Evolutionary conservation across 2,329 filamentous ascomycete species (phyloP).

Genomic region (Cladosporium sp.): DNA sequence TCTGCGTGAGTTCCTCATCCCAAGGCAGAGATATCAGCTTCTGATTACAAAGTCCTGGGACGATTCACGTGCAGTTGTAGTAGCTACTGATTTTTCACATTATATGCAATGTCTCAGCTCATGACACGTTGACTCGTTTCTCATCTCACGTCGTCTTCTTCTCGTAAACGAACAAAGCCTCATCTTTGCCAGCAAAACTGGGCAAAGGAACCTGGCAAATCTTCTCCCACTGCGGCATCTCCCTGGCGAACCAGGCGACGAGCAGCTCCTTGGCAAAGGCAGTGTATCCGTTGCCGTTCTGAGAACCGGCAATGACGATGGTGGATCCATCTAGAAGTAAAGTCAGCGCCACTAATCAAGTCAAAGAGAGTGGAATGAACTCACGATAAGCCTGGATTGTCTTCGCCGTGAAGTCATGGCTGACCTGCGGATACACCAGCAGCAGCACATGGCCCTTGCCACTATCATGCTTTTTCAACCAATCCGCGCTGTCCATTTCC

Average conservation of each 20-base stretch:
- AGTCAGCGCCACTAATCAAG: slow-evolving; percentile 27
- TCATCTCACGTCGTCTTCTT: slow-evolving; percentile 12
- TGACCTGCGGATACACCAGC: slow-evolving; percentile 69
- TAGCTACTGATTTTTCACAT: no score
- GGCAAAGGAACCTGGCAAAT: slow-evolving; percentile 62
- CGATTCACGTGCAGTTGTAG: no score
- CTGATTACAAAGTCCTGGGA: no score
- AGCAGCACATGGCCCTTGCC: slow-evolving; percentile 58
- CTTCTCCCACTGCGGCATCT: slow-evolving; percentile 54
- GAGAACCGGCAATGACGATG: slow-evolving; percentile 68
- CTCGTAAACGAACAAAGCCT: slow-evolving; percentile 64
- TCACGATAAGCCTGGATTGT: slow-evolving; percentile 55
- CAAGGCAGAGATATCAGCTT: no score
- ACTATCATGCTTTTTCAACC: slow-evolving; percentile 47
- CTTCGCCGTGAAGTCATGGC: slow-evolving; percentile 59
- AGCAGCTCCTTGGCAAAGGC: slow-evolving; percentile 60
- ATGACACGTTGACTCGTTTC: no score
- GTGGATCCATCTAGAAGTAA: slow-evolving; percentile 46
- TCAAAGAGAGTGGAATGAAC: slow-evolving; percentile 13
- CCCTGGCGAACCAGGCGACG: slow-evolving; percentile 60
- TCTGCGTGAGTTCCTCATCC: no score
- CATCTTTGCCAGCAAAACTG: slow-evolving; percentile 72
- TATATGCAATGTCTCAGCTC: no score
- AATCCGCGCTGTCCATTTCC: slow-evolving; percentile 56
- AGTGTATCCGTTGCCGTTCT: slow-evolving; percentile 71